Conservation (phyloP, 129 eudicot species). For the Logfia minima region DNA sequence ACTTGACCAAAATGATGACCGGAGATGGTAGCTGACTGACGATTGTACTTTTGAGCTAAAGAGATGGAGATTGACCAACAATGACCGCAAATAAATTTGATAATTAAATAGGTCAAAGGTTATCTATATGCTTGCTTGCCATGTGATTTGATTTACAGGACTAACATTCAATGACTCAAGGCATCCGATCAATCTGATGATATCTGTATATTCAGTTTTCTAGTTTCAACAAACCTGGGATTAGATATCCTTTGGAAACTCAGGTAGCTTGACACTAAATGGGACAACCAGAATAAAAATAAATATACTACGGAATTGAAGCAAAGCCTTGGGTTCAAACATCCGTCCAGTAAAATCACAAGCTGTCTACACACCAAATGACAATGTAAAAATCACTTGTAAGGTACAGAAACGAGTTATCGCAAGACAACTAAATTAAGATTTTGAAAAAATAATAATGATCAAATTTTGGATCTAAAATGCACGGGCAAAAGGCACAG, state of each 20-base stretch:
- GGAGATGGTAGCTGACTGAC: background rate
- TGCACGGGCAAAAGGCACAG: background rate
- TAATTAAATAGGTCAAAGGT: background rate
- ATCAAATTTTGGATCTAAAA: background rate
- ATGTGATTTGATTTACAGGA: background rate
- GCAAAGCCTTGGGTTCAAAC: too few relatives aligned
- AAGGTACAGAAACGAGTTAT: background rate
- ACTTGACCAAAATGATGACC: too few relatives aligned
- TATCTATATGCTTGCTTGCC: background rate
- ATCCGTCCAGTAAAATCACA: too few relatives aligned
- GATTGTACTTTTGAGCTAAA: background rate
- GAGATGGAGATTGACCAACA: background rate
- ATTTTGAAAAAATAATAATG: too few relatives aligned
- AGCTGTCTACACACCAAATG: background rate
- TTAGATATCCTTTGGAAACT: too few relatives aligned
- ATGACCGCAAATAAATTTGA: background rate
- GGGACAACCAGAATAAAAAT: too few relatives aligned
- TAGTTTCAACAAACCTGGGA: too few relatives aligned
- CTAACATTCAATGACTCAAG: background rate
- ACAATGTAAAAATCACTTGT: background rate
- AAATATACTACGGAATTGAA: too few relatives aligned
- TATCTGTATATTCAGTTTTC: background rate
- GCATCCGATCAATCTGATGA: background rate
- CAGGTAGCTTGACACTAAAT: too few relatives aligned
- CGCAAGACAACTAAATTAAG: background rate